A percentile compares a stretch with the other conserved stretches of the same genome.
Conservation (phyloP, 768 basidiomycete genomes). For the Favolaschia claudopus region DNA sequence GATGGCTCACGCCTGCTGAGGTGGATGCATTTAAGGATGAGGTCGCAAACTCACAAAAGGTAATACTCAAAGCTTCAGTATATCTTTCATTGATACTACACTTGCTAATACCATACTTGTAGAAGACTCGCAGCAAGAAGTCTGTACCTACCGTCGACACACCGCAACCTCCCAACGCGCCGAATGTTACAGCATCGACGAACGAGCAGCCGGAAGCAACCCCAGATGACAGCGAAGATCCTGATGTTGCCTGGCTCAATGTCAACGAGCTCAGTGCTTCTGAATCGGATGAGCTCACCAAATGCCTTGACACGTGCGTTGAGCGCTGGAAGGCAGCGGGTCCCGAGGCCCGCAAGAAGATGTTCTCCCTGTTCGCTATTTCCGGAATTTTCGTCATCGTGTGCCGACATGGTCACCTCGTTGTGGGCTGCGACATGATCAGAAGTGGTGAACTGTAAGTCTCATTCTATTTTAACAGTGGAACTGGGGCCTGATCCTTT, state of each 20-base stretch:
- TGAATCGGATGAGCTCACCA: slow-evolving; percentile 15
- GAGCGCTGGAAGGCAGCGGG: slow-evolving; percentile 27
- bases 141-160: too few relatives aligned
- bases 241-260: slow-evolving; percentile 30
- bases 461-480: too few relatives aligned
- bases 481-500: too few relatives aligned
- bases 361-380: slow-evolving; percentile 32
- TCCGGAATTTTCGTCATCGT: slow-evolving; percentile 36
- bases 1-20: background rate
- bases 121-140: too few relatives aligned
- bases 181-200: too few relatives aligned
- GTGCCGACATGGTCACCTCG: slow-evolving; percentile 37
- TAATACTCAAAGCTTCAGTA: background rate
- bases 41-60: background rate
- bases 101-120: background rate
- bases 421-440: slow-evolving; percentile 37
- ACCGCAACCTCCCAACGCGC: too few relatives aligned
- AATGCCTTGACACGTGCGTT: slow-evolving; percentile 25
- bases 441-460: slow-evolving; percentile 37
- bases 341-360: slow-evolving; percentile 29
- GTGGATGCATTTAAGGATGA: slow-evolving; percentile 16
- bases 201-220: too few relatives aligned
- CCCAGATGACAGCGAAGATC: too few relatives aligned
- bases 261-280: slow-evolving; percentile 14
- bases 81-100: background rate